These are phyloP conservation scores for Colletotrichum sp. DNA, from an alignment of 2,329 filamentous ascomycete genomes.

Conservation along the genomic window DNA sequence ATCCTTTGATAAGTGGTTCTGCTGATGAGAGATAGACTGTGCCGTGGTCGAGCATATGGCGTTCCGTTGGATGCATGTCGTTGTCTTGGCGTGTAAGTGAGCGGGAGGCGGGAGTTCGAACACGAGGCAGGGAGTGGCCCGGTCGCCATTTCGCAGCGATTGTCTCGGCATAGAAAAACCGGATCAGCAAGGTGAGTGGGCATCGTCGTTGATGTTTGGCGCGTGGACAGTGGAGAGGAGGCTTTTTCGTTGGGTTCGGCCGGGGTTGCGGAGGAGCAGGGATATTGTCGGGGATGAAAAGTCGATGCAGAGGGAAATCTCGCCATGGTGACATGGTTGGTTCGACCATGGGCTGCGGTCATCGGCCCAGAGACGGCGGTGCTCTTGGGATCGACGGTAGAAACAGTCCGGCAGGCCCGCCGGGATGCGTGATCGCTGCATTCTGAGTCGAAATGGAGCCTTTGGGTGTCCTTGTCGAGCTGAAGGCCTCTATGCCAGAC, in stretches of 20 bases:
- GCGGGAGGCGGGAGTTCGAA: not conserved
- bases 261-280: not conserved
- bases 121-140: not conserved
- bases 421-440: not conserved
- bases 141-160: not conserved
- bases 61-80: not conserved
- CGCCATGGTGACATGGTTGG: not conserved
- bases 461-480: not conserved
- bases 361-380: not conserved
- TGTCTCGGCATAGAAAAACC: slow-evolving; percentile 5
- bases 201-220: not conserved
- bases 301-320: not conserved
- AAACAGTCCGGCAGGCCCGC: not conserved
- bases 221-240: not conserved
- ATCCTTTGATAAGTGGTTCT: not conserved
- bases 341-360: not conserved
- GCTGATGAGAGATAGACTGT: not conserved
- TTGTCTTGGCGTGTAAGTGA: not conserved
- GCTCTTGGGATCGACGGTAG: not conserved
- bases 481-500: not conserved
- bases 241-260: not conserved
- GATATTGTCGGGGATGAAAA: not conserved
- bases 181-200: not conserved
- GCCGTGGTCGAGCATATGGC: not conserved
- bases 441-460: not conserved